Base-by-base conservation (phyloP, 768 basidiomycete species). In the Boletus coccyginus region DNA sequence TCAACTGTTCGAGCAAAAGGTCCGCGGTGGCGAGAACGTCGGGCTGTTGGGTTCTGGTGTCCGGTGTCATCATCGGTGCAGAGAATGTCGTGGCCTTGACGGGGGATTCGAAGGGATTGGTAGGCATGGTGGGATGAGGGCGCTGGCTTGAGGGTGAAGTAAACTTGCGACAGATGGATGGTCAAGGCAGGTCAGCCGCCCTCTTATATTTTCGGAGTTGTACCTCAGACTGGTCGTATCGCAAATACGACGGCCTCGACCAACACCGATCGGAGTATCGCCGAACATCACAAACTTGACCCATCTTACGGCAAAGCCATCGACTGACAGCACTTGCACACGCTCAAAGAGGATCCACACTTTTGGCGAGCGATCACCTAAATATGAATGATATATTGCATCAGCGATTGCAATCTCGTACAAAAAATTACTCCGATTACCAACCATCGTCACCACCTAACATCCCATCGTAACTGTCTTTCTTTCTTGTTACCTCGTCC, bases 21-120 rank as follows among this genome's bases (percentile, higher is more conserved):
- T 61, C 70, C 3, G 71, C 67, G 16, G 69, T 73, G 31, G 58
- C 58, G 52, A 70, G 71, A n/a, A 69, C 39, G 44, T 71, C 56
- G 40, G 56, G 45, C 21, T 62, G 56, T 48, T 44, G 60, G 10
- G 55, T 29, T 45, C n/a, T 27, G 19, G 11, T 50, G 29, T 33
- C n/a, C 8, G 43, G 4, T 33, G 2, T 31, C 24, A 38, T 27
- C 12, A 31, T 21, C 39, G 56, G 46, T 27, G 51, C 21, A 17
- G 40, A 46, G n/a, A 10, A 27, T 24, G 31, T 1, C 7, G 9
- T 40, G 8, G 42, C 1, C 42, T 56, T 67, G 60, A 53, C 40
- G 49, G 67, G 67, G 1, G 67, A 66, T 52, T 52, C 35, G 46
- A 69, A 70, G 6, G 67, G 63, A 17, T 68, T 57, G 45, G 46